These are phyloP conservation scores for Rhodocollybia butyracea DNA, from an alignment of 768 basidiomycete species.

Conservation along the genomic window DNA sequence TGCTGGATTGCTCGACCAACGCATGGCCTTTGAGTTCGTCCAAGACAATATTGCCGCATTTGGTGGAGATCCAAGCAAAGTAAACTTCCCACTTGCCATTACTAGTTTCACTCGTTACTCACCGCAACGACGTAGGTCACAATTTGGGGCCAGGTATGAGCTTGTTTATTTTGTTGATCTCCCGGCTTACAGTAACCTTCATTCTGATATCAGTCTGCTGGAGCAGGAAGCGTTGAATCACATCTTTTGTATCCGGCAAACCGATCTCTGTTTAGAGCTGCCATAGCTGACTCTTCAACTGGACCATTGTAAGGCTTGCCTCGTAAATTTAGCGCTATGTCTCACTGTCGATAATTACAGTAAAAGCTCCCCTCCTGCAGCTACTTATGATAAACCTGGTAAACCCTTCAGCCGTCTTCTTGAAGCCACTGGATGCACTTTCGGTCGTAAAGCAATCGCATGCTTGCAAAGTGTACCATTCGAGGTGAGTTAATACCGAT, in stretches of 20 bases:
- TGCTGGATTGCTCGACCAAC: conserved; percentile 59
- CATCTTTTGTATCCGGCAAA: conserved; percentile 42
- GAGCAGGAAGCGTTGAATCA: conserved; percentile 46
- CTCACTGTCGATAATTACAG: conserved; percentile 25
- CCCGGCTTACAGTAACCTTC: too few species aligned
- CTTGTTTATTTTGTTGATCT: not conserved
- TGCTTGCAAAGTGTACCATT: conserved; percentile 48
- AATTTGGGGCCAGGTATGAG: conserved; percentile 51
- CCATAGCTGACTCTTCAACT: conserved; percentile 48
- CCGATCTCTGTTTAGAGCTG: conserved; percentile 44
- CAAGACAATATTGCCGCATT: conserved; percentile 65
- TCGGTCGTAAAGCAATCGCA: conserved; percentile 32
- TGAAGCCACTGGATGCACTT: conserved; percentile 41
- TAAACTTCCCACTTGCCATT: conserved; percentile 12
- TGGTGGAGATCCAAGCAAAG: conserved; percentile 61
- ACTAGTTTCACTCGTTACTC: not conserved
- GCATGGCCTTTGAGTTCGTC: conserved; percentile 54
- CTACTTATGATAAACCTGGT: conserved; percentile 48
- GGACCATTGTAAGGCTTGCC: conserved; percentile 45
- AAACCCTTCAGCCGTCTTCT: conserved; percentile 48
- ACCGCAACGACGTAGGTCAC: conserved; percentile 44
- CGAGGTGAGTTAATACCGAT: conserved; percentile 23
- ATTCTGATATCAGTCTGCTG: conserved; percentile 47
- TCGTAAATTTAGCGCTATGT: not conserved
- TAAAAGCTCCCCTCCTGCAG: conserved; percentile 45